Base-by-base conservation (phyloP, 257 asterid genomes). In the Echium plantagineum region DNA sequence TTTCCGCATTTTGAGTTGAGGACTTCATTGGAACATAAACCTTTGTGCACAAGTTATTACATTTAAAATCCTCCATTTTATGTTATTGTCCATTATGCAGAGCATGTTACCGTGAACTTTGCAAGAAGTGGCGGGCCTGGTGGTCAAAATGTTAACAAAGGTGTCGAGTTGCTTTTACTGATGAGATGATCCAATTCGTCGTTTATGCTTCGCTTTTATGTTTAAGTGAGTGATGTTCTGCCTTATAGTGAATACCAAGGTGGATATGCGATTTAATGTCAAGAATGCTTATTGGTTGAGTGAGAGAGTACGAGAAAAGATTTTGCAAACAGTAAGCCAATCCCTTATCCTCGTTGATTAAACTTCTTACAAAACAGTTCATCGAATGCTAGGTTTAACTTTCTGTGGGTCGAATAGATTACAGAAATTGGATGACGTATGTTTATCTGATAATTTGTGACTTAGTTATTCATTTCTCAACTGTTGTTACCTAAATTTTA, bases 101-200 rank as follows among this genome's bases (percentile, higher is more conserved):
- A 93, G 63, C 97, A 83, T 56, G 97, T 93, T 66, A 73, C 83
- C 17, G 76, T 93, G 63, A 77, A 75, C 77, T 89, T 86, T 75
- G 94, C 96, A 52, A 89, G 85, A 64, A 93, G 96, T 67, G 77
- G 97, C 66, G 99, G 94, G 17, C 97, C 97, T 71, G 95, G 94
- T 66, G 99, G 91, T 57, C 95, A 84, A 79, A 84, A 90, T 80
- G 93, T 88, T 70, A 89, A 89, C 63, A 93, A 81, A 86, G 89
- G 99, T 85, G 13, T 26, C 76, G 52, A 18, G 63, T 57, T 58
- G 60, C 69, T 74, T 65, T 20, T 24, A 49, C 62, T 59, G 26
- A 26, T 58, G 57, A 31, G 56, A 22, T n/a, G 16, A 28, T 24
- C 51, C 30, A 13, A 53, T 38, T 38, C 26, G 26, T 24, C 26